A percentile compares a stretch with the other conserved stretches of the same genome.
Evolutionary conservation across 345 rosid species (phyloP).

Genomic region (Rubroshorea leprosula): DNA sequence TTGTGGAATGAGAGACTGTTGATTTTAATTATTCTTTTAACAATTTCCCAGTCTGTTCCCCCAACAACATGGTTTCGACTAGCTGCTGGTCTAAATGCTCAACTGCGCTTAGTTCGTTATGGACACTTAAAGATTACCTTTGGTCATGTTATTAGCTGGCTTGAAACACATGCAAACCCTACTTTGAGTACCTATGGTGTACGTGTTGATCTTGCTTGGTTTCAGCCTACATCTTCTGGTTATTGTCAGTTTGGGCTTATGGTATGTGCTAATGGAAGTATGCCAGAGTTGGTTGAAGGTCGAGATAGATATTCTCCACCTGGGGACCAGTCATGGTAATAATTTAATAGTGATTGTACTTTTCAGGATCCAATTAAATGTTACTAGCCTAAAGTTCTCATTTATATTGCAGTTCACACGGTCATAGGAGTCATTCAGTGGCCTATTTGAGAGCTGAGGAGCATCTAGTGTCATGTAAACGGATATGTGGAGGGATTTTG

Average conservation of each 20-base stretch:
- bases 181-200: conserved; percentile 54
- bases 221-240: conserved; percentile 69
- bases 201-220: conserved; percentile 70
- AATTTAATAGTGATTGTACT: background rate
- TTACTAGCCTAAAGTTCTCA: conserved; percentile 3
- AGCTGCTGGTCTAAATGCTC: conserved; percentile 91
- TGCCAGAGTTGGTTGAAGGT: conserved; percentile 18
- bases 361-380: conserved; percentile 8
- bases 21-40: background rate
- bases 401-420: conserved; percentile 29
- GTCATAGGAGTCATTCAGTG: conserved; percentile 21
- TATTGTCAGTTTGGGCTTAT: conserved; percentile 80
- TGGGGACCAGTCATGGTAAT: conserved; percentile 46
- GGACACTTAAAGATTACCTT: conserved; percentile 67
- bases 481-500: conserved; percentile 58
- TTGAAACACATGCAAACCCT: conserved; percentile 93
- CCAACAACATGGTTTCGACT: conserved; percentile 90
- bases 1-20: background rate
- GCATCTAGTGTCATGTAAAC: conserved; percentile 27
- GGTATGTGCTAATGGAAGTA: conserved; percentile 36
- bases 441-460: conserved; percentile 26
- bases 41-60: conserved; percentile 56
- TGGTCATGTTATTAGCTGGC: conserved; percentile 66
- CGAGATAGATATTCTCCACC: conserved; percentile 27
- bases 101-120: conserved; percentile 65